Evolutionary conservation across 2,329 filamentous ascomycete genomes (phyloP), one percentile per base, ranked within the genome.

Genomic region (Pseudopyricularia cyperi): DNA sequence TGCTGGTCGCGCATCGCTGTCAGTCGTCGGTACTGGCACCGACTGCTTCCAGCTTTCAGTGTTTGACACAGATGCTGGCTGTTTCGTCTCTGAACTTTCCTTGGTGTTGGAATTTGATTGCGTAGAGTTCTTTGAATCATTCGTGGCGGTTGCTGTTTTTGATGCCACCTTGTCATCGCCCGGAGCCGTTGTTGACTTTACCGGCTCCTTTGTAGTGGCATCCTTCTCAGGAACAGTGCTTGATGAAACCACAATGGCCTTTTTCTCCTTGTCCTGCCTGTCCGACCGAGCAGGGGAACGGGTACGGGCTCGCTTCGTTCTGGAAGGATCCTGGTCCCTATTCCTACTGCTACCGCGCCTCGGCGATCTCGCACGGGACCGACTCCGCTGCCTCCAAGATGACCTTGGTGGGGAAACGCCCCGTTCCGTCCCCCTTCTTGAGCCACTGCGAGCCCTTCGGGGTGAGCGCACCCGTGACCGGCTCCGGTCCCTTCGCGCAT

Each of bases 311-410:
- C 56, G 62, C 42, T 56, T 60, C 7, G 61, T 58, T 14, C 46
- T 26, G n/a, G 52, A 30, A 35, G 59, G 55, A 47, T 62, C 59
- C 22, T 54, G 55, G 46, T 62, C 59, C 22, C 55, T 54, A 30
- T 62, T 63, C 52, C 49, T 61, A 52, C 62, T 64, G 15, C 57
- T 54, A 19, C 62, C 60, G 48, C 56, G 61, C 42, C 57, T 61
- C 12, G 64, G 60, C 4, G 56, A 51, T 14, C 62, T 61, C 9
- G 24, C 24, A n/a, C 34, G 65, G 15, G 65, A 65, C 2, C 62
- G 59, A 55, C 63, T 55, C 9, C 52, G 48, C 17, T 52, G 47
- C 42, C 69, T 64, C 28, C 65, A 19, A 61, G 51, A 67, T 7
- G 55, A 53, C 9, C 59, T 67, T 39, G 58, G 55, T 5, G 56